Evolutionary conservation across 2,329 filamentous ascomycete genomes (phyloP).

Genomic region (Ilyonectria destructans): DNA sequence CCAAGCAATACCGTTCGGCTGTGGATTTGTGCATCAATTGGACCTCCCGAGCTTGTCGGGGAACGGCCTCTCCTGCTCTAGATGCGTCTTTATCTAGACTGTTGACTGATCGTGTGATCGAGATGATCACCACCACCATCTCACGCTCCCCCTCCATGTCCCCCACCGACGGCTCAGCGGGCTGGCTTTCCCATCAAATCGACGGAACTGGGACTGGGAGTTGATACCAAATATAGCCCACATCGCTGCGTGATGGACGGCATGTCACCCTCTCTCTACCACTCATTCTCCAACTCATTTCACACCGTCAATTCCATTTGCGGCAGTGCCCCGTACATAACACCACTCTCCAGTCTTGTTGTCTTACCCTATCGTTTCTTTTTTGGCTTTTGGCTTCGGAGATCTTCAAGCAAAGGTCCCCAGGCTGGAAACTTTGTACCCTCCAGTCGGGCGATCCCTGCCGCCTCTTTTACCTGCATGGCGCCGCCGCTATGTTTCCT

Average conservation of each 20-base stretch:
- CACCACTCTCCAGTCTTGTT: neutral
- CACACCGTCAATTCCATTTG: neutral
- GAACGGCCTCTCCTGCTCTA: neutral
- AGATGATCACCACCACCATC: slow-evolving; percentile 20
- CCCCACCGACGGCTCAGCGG: slow-evolving; percentile 7
- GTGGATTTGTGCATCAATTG: slow-evolving; percentile 21
- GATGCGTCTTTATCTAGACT: neutral
- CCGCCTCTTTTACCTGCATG: slow-evolving; percentile 22
- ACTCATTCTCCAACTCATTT: neutral
- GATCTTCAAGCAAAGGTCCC: slow-evolving; percentile 13
- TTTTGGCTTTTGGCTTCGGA: neutral
- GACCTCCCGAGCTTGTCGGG: neutral
- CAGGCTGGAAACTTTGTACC: slow-evolving; percentile 6
- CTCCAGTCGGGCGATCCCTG: slow-evolving; percentile 30
- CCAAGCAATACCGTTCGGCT: neutral
- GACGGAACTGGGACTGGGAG: neutral
- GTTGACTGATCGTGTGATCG: slow-evolving; percentile 30
- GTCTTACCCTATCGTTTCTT: slow-evolving; percentile 16
- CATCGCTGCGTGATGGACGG: slow-evolving; percentile 2
- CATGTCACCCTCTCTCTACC: slow-evolving; percentile 18
- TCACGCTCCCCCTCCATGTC: slow-evolving; percentile 3
- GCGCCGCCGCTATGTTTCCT: slow-evolving; percentile 30
- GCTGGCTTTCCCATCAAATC: slow-evolving; percentile 4
- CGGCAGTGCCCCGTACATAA: slow-evolving; percentile 10
- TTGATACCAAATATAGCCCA: slow-evolving; percentile 30